These are phyloP conservation scores for Fusarium longipes DNA, from an alignment of 2,329 filamentous ascomycete genomes.

Conservation along the genomic window DNA sequence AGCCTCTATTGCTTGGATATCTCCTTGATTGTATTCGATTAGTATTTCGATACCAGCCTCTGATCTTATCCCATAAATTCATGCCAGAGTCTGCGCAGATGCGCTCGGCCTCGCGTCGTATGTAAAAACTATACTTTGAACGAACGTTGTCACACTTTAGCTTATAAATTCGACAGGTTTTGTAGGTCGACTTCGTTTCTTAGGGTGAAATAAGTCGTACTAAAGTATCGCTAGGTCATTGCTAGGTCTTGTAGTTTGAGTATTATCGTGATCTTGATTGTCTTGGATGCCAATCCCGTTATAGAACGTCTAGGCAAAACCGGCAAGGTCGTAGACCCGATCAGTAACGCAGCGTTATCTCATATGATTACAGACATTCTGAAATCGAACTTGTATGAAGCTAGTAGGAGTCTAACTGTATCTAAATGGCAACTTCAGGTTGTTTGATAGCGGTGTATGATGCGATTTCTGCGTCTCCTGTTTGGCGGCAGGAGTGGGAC, in stretches of 20 bases:
- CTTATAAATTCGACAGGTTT: conserved; percentile 34
- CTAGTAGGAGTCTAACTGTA: no score
- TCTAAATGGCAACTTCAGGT: no score
- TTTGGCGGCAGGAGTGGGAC: not conserved
- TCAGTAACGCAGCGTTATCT: no score
- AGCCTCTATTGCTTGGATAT: no score
- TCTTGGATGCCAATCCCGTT: not conserved
- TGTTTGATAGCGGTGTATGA: no score
- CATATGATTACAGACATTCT: no score
- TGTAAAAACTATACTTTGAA: conserved; percentile 4
- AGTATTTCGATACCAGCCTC: no score
- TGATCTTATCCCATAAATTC: no score
- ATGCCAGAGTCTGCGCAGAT: not conserved
- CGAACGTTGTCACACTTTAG: conserved; percentile 30
- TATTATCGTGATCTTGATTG: not conserved
- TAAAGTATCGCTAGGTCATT: not conserved
- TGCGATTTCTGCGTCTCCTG: not conserved
- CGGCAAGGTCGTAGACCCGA: not conserved
- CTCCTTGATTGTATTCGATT: not conserved
- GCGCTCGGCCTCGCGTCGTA: not conserved
- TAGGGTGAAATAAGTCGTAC: conserved; percentile 12
- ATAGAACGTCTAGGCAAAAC: not conserved
- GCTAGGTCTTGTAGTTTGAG: not conserved
- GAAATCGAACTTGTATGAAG: no score
- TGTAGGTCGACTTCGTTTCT: conserved; percentile 21